Percentiles rank a stretch among this genome's conserved stretches.
Conservation (phyloP, 208 protist genomes). For the Balamuthia mandrillaris region DNA sequence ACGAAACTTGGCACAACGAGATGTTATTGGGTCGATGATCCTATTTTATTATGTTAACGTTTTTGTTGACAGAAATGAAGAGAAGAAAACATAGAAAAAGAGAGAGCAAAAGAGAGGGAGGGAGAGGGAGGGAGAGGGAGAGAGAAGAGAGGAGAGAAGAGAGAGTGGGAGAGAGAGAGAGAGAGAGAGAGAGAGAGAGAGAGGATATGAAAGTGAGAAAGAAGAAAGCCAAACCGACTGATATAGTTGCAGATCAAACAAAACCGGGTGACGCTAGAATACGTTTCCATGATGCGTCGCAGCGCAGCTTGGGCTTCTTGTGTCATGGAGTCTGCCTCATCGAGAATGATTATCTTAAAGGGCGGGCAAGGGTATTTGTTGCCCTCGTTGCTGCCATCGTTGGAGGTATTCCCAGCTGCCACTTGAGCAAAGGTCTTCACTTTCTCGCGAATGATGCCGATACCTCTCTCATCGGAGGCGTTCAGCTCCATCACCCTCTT, state of each 20-base stretch:
- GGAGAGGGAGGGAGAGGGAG: no score
- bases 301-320: slow-evolving; percentile 95
- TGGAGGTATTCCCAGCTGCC: not conserved
- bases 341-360: slow-evolving; percentile 99
- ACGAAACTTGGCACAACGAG: slow-evolving; percentile 98
- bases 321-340: slow-evolving; percentile 99
- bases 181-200: no score
- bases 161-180: no score
- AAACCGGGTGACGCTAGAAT: slow-evolving; percentile 96
- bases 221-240: not conserved
- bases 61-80: slow-evolving; percentile 7
- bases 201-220: no score
- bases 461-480: slow-evolving; percentile 97
- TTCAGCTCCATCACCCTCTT: slow-evolving; percentile 98
- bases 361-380: slow-evolving; percentile 55
- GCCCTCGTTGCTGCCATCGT: not conserved
- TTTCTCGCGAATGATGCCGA: slow-evolving; percentile 95
- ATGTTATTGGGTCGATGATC: slow-evolving; percentile 98
- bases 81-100: slow-evolving; percentile 20
- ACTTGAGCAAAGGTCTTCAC: slow-evolving; percentile 97
- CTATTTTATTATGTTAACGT: slow-evolving; percentile 59
- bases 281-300: slow-evolving; percentile 96
- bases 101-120: slow-evolving; percentile 48
- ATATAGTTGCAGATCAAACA: slow-evolving; percentile 99
- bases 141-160: no score